Conservation (phyloP, 2,329 filamentous ascomycete species). For the Penicillium hesseltinei region DNA sequence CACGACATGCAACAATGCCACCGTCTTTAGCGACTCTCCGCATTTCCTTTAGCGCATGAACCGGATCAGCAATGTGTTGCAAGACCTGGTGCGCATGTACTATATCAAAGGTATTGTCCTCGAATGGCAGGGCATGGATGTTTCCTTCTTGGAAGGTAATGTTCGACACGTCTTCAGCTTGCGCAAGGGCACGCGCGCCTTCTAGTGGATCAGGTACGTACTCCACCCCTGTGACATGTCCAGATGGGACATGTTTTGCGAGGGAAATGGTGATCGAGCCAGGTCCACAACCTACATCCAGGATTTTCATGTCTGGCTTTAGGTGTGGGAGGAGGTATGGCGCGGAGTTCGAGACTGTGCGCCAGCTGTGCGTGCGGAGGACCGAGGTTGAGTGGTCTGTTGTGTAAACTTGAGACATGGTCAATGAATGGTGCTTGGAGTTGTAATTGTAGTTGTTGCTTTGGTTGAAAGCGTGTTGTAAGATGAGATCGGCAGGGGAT, state of each 20-base stretch:
- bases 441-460: background rate
- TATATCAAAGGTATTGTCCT: constrained; percentile 55
- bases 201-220: constrained; percentile 32
- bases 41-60: constrained; percentile 55
- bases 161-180: constrained; percentile 31
- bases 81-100: constrained; percentile 61
- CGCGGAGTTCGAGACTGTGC: constrained; percentile 37
- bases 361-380: constrained; percentile 37
- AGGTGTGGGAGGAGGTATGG: constrained; percentile 43
- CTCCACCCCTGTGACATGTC: constrained; percentile 42
- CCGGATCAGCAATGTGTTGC: constrained; percentile 54
- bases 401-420: constrained; percentile 33
- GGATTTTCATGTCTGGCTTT: constrained; percentile 35
- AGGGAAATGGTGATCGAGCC: constrained; percentile 46
- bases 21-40: constrained; percentile 52
- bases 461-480: background rate
- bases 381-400: constrained; percentile 40
- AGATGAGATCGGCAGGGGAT: background rate
- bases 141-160: constrained; percentile 38
- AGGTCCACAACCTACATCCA: constrained; percentile 49
- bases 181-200: constrained; percentile 34
- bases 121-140: constrained; percentile 43
- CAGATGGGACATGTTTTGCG: constrained; percentile 37
- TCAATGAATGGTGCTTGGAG: background rate
- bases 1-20: constrained; percentile 53